Conservation (phyloP, 139 green algal species). For the Tetraselmis striata region DNA sequence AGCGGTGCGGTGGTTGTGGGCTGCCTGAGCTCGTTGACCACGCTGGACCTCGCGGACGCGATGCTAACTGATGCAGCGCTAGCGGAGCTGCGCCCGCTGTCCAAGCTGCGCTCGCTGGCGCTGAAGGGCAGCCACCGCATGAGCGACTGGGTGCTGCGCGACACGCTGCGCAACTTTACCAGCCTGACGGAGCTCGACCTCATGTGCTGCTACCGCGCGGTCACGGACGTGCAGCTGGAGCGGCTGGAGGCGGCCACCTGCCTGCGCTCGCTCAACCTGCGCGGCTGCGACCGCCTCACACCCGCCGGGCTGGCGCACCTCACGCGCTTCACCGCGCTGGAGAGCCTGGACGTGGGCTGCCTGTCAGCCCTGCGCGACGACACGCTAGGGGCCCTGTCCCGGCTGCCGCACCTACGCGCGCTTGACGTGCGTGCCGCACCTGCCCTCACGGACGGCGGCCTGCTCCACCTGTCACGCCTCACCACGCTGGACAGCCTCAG, state of each 20-base stretch:
- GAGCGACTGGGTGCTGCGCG: not conserved
- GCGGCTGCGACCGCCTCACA: constrained; percentile 6
- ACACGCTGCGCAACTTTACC: not conserved
- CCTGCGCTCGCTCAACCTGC: constrained; percentile 4
- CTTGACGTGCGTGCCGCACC: not conserved
- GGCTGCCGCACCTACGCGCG: not conserved
- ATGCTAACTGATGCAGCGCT: not conserved
- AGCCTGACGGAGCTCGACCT: not conserved
- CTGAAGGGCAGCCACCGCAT: not conserved
- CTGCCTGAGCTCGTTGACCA: not conserved
- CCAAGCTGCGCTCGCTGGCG: not conserved
- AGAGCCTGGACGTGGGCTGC: constrained; percentile 2
- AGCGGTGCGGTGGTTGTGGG: not conserved
- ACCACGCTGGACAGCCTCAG: not conserved
- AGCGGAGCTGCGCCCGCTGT: not conserved
- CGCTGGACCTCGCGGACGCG: not conserved
- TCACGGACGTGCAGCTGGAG: constrained; percentile 1
- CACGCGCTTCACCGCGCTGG: not conserved
- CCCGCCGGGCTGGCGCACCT: not conserved
- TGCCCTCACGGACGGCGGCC: not conserved
- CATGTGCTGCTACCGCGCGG: not conserved
- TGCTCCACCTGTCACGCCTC: not conserved
- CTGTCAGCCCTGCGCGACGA: not conserved
- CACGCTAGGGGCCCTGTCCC: not conserved
- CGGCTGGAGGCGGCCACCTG: not conserved